These are phyloP conservation scores for Fomitopsis pulvina DNA, from an alignment of 768 basidiomycete species.

Conservation along the genomic window DNA sequence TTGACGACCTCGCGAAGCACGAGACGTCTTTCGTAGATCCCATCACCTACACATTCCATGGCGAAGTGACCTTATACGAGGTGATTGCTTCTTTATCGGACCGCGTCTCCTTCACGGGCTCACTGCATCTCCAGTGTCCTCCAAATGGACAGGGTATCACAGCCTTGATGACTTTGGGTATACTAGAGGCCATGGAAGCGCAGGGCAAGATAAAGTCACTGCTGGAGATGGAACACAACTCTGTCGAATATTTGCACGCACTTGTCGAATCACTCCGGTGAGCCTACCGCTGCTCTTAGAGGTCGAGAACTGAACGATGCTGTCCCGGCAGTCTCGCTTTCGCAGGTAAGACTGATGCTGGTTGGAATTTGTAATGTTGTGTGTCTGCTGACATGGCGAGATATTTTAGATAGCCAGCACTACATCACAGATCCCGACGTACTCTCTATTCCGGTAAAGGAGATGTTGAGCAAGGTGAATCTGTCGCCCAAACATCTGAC, in stretches of 20 bases:
- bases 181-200: constrained; percentile 80
- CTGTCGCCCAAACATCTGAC: neutral
- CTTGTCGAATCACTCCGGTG: constrained; percentile 82
- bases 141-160: constrained; percentile 98
- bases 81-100: constrained; percentile 30
- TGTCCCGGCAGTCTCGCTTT: constrained; percentile 41
- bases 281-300: constrained; percentile 13
- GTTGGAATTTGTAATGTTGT: neutral
- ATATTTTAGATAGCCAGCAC: constrained; percentile 64
- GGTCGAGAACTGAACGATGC: neutral
- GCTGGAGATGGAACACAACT: constrained; percentile 84
- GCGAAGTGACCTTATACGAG: constrained; percentile 88
- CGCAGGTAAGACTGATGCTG: constrained; percentile 44
- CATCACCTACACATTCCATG: constrained; percentile 83
- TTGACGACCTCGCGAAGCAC: constrained; percentile 89
- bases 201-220: constrained; percentile 65
- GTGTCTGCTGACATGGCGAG: neutral
- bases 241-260: constrained; percentile 80
- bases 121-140: constrained; percentile 55
- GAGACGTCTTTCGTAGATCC: constrained; percentile 77
- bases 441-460: constrained; percentile 66
- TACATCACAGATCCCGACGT: constrained; percentile 91
- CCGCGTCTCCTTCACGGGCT: neutral
- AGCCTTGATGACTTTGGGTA: constrained; percentile 86
- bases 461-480: constrained; percentile 77